Conservation (phyloP, 805 yeast species). For the Starmera dryadoides region DNA sequence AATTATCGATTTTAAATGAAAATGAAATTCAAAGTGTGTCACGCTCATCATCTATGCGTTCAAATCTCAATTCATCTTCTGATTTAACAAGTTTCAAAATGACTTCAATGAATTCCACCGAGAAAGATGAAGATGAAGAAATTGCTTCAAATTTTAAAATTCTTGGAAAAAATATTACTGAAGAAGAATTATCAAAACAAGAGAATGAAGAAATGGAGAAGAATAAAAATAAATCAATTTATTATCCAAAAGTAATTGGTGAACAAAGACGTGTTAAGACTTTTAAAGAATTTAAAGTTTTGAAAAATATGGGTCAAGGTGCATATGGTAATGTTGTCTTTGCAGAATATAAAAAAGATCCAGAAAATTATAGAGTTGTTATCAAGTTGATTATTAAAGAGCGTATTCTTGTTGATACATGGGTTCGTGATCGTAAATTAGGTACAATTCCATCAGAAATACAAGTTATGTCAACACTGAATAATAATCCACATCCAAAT, state of each 20-base stretch:
- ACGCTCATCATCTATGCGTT: constrained; percentile 17
- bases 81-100: constrained; percentile 4
- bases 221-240: constrained; percentile 26
- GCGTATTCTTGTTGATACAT: constrained; percentile 89
- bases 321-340: constrained; percentile 93
- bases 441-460: constrained; percentile 98
- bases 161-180: constrained; percentile 17
- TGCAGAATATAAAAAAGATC: constrained; percentile 60
- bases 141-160: constrained; percentile 9
- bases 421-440: constrained; percentile 87
- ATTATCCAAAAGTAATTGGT: constrained; percentile 47
- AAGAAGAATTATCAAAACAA: constrained; percentile 32
- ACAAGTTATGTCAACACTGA: constrained; percentile 81
- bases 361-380: constrained; percentile 53
- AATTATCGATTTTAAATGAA: constrained; percentile 30
- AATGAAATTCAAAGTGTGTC: constrained; percentile 23
- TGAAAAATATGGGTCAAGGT: constrained; percentile 89
- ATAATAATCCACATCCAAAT: constrained; percentile 76
- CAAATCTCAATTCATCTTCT: constrained; percentile 9
- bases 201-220: constrained; percentile 39
- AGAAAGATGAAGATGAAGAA: constrained; percentile 3
- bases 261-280: constrained; percentile 61
- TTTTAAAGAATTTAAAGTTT: constrained; percentile 58
- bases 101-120: constrained; percentile 2
- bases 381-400: constrained; percentile 89